Evolutionary conservation across 305 asterid species (phyloP), one percentile per base, ranked within the genome.

Genomic region (Solanum hybrid): DNA sequence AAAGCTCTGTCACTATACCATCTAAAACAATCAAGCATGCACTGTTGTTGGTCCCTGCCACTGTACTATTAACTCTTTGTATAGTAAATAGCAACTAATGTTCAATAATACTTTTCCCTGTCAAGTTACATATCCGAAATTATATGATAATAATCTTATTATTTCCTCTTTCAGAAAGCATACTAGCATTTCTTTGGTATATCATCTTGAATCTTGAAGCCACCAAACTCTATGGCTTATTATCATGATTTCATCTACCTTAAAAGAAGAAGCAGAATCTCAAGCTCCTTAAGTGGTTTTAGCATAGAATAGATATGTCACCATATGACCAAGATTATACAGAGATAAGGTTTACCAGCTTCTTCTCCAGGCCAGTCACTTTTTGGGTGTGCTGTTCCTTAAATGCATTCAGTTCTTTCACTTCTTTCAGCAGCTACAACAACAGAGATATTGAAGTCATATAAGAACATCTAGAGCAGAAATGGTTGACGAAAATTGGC

Each of bases 341-440:
- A n/a, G 26, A 61, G 83, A 84, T 34, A 70, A 89, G 29, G 87
- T 90, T 68, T 96, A 96, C 99, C 98, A 96, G 93, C 92, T 95
- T 94, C 89, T 89, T 92, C 91, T 92, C 92, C 92, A 96, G 89
- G 90, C 75, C 92, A 87, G 78, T 91, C n/a, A 91, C 88, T 93
- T 87, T 94, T 88, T 68, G 92, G 75, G 92, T 91, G 86, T 96
- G 98, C 91, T 91, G 93, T 51, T 91, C 91, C 91, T 89, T 93
- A 92, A 92, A 93, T 29, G 90, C 91, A 91, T 90, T 93, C 41
- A 96, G 94, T 90, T 95, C 98, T 88, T 93, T 92, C 70, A 94
- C 91, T 92, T 91, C 97, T 89, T 88, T 91, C 83, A 77, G 89
- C 93, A 96, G 75, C 99, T 97, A 93, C 90, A 84, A 89, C 26